Evolutionary conservation across 2,329 filamentous ascomycete genomes (phyloP), one percentile per base, ranked within the genome.

Genomic region (Scytalidium sp.): DNA sequence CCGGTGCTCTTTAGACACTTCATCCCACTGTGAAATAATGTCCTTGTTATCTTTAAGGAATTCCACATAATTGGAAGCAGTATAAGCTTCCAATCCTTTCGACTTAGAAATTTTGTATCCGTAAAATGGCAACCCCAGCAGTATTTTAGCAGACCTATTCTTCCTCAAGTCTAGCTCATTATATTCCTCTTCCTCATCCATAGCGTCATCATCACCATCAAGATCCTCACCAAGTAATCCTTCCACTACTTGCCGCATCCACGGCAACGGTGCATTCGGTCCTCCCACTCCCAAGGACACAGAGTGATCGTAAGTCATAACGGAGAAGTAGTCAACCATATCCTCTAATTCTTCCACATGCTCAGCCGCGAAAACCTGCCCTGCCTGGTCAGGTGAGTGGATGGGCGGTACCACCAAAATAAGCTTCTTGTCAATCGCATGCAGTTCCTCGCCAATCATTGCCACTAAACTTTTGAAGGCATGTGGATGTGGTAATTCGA

Each of bases 241-340:
- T 32, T 45, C 43, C 21, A 45, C 25, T 19, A 45, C 43, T 25
- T 45, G 22, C 25, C 23, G 29, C 43, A 36, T 45, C 43, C 43
- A 45, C 9, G 11, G 21, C 22, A 45, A 19, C 43, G 43, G 43
- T 7, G 43, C 23, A 32, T 45, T 45, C 13, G 43, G 43, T 7
- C 43, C 43, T 32, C 32, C 43, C 21, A 23, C 19, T 19, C 43
- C 43, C 17, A 32, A 32, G 3, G 43, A 45, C 21, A 15, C 43
- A 45, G 43, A 25, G 20, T 45, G 43, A 45, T 45, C 43, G 32
- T 45, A 45, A 19, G 43, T 45, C 43, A 45, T 45, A 15, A 45
- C 43, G 10, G 43, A 45, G 15, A 45, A 32, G 22, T 45, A 45
- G 20, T 45, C 43, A 9, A 45, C 43, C n/a, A 25, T 25, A 29